Percentiles rank a stretch among this genome's conserved stretches.
These are phyloP conservation scores for Blepharisma japonicum DNA, from an alignment of 73 alveolate species.

Conservation along the genomic window DNA sequence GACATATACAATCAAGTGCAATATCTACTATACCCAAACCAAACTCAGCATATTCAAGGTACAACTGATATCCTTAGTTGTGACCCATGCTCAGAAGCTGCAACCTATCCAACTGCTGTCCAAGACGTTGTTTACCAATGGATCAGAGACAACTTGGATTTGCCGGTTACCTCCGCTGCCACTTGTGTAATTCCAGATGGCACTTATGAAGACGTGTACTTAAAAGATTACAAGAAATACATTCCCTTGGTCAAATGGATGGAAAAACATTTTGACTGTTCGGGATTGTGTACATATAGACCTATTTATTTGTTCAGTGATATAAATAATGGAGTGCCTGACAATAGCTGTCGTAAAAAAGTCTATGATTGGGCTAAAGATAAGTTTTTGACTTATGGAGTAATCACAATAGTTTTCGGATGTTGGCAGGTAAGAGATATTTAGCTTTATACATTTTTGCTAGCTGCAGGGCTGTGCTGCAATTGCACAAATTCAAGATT, in stretches of 20 bases:
- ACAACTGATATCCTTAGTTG: neutral
- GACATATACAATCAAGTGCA: neutral
- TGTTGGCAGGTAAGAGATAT: neutral
- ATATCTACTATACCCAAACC: neutral
- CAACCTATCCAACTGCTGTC: neutral
- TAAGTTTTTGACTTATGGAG: neutral
- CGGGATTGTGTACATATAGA: conserved; percentile 1
- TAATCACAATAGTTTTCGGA: neutral
- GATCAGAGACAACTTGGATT: neutral
- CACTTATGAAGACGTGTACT: neutral
- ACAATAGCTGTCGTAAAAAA: neutral
- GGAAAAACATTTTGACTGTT: conserved; percentile 2
- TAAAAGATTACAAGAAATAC: neutral
- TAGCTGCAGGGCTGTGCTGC: too few relatives aligned
- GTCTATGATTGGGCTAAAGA: conserved; percentile 8
- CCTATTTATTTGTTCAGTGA: neutral
- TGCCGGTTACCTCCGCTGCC: neutral
- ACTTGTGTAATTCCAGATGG: neutral
- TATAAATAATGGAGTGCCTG: neutral
- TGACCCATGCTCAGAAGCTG: neutral
- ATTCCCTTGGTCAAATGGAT: neutral
- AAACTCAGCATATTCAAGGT: neutral
- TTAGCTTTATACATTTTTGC: too few relatives aligned
- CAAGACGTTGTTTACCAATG: neutral
- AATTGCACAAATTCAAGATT: too few relatives aligned